Evolutionary conservation across 2,329 filamentous ascomycete species (phyloP), one percentile per base, ranked within the genome.

Genomic region (Aspergillus phoenicis): DNA sequence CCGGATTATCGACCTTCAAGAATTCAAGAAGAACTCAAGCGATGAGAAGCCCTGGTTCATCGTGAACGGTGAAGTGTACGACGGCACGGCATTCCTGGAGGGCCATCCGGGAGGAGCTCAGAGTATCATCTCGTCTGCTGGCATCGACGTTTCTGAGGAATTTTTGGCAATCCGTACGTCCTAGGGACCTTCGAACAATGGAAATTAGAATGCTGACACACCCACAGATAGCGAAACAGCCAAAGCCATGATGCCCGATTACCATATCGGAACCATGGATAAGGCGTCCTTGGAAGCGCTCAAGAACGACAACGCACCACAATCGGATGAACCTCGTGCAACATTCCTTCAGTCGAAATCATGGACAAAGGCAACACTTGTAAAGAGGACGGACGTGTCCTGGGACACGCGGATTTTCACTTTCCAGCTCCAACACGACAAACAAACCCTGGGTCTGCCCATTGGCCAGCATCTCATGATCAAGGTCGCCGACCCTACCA

Each of bases 381-480:
- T 84, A n/a, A 75, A 82, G 47, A 95, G 93, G 72, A 85, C 77
- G n/a, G 75, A 78, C 3, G 80, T 96, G 4, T 96, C 91, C 0
- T 84, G 85, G 72, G 92, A 97, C 76, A 91, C 90, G 5, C 87
- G 89, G 41, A 85, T 96, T 62, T 96, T 97, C 78, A 88, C 85
- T 33, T 96, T 96, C 80, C 84, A 84, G 48, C 86, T 97, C 17
- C 87, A 94, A 62, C 87, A 93, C 68, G 78, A 83, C 0, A 77
- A 83, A 0, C 93, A 97, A 73, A 74, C 75, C 0, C 81, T 95
- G 8, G 93, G 93, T 8, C 82, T 97, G 0, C 92, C 92, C 0
- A 87, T 90, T 0, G 93, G 93, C 15, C 91, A 97, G 71, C 93
- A 97, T 76, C 80, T 97, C 1, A 91, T 96, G 87, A 85, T 97